These are phyloP conservation scores for Agaricus subrufescens DNA, from an alignment of 768 basidiomycete genomes.

Conservation along the genomic window DNA sequence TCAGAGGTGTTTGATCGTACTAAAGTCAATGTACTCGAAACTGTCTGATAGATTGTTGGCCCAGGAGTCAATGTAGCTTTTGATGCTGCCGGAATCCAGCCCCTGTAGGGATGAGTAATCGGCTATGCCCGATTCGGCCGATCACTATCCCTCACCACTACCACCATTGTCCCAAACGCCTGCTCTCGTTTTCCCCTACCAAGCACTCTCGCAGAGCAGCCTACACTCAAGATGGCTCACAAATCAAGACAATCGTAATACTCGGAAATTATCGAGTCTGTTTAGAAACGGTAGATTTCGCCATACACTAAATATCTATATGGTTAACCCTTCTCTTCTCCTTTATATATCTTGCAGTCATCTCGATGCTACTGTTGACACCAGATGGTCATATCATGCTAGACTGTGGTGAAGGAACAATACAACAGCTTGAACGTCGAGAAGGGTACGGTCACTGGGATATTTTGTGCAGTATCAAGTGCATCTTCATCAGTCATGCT, in stretches of 20 bases:
- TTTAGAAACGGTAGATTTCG: too few species aligned
- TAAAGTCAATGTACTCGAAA: constrained; percentile 20
- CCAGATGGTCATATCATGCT: constrained; percentile 75
- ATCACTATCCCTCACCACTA: too few species aligned
- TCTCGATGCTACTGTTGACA: constrained; percentile 73
- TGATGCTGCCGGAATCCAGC: constrained; percentile 40
- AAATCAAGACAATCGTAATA: too few species aligned
- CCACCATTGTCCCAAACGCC: too few species aligned
- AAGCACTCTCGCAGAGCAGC: too few species aligned
- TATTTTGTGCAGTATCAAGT: constrained; percentile 61
- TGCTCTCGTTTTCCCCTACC: too few species aligned
- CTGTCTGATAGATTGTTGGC: constrained; percentile 24
- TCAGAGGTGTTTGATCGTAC: constrained; percentile 32
- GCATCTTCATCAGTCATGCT: constrained; percentile 84
- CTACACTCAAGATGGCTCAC: too few species aligned
- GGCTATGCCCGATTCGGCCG: too few species aligned
- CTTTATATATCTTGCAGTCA: constrained; percentile 39
- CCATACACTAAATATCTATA: too few species aligned
- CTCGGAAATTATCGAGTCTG: too few species aligned
- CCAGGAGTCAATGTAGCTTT: constrained; percentile 40
- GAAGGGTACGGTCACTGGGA: constrained; percentile 62
- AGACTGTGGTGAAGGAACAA: constrained; percentile 89
- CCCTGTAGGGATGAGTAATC: too few species aligned
- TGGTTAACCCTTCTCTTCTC: too few species aligned
- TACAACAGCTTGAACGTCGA: constrained; percentile 78